phyloP scores from a whole-genome alignment of 2,329 filamentous ascomycete genomes.

The Monosporascus sp. region DNA sequence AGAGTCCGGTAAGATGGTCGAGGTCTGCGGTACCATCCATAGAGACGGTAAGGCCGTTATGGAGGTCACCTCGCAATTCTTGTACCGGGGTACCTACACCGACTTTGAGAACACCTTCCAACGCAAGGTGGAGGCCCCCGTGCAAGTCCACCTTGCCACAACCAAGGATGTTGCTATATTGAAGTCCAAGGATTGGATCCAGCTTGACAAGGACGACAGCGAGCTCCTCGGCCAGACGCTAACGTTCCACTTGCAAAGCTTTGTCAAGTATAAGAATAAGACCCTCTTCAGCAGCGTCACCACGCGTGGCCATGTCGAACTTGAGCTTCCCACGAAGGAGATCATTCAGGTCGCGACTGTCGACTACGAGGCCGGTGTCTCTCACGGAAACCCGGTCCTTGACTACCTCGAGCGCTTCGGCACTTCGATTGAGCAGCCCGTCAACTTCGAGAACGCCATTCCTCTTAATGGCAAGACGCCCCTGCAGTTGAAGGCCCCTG shows the following conservation, averaged over 20 bases:
- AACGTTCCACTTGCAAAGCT: constrained; percentile 89
- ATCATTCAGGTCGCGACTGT: constrained; percentile 96
- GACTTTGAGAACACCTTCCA: constrained; percentile 99
- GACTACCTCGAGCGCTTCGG: constrained; percentile 94
- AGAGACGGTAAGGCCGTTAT: constrained; percentile 82
- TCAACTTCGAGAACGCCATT: constrained; percentile 96
- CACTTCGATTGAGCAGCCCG: constrained; percentile 86
- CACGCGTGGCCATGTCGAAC: constrained; percentile 84
- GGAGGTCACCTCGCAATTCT: constrained; percentile 97
- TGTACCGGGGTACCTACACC: constrained; percentile 88
- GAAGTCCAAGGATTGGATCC: constrained; percentile 97
- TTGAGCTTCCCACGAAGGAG: constrained; percentile 95
- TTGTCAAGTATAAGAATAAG: constrained; percentile 93
- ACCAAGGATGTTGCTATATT: constrained; percentile 90
- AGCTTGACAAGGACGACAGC: constrained; percentile 69
- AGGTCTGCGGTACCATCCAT: constrained; percentile 95
- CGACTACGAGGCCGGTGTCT: constrained; percentile 85
- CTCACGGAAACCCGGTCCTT: constrained; percentile 92
- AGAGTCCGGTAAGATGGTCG: constrained; percentile 98
- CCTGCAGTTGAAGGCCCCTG: constrained; percentile 80
- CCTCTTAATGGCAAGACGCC: constrained; percentile 89
- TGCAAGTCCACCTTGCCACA: constrained; percentile 83
- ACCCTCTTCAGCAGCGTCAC: constrained; percentile 85
- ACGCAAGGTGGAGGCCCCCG: constrained; percentile 90
- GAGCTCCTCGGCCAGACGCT: constrained; percentile 89